Evolutionary conservation across 805 yeast genomes (phyloP), one percentile per base, ranked within the genome.

Genomic region (Lipomyces lipofer): DNA sequence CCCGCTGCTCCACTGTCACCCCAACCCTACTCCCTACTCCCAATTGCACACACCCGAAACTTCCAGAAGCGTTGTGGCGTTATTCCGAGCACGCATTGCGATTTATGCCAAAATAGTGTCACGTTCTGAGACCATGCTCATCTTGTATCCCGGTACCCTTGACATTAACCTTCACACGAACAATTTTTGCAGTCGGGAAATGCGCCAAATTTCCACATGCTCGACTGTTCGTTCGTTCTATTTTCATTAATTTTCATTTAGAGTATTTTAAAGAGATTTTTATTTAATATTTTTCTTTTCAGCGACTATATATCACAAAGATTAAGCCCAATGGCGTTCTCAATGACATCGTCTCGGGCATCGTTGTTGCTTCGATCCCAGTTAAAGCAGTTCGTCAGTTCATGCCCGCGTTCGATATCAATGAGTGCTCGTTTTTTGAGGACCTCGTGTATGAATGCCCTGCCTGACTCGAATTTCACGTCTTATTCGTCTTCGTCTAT

Each of bases 261-360:
- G 15, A 13, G 25, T 38, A 15, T 47, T 17, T n/a, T 6, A 12
- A 21, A 28, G 22, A 5, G 12, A 5, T 39, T 15, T 9, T 2
- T 17, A 39, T 13, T 10, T 5, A 47, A 5, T 9, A 45, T n/a
- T 7, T 25, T 10, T 21, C 9, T 32, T 32, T 12, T 13, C 38
- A 19, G 12, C 47, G 21, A n/a, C n/a, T n/a, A n/a, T n/a, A n/a
- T n/a, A n/a, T n/a, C n/a, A n/a, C n/a, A n/a, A n/a, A n/a, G n/a
- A n/a, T n/a, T n/a, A n/a, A n/a, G n/a, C n/a, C n/a, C n/a, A n/a
- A 51, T 51, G 55, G 47, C 55, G 13, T 39, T 46, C 50, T 35
- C 43, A 28, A 15, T 47, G 28, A 39, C 50, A 13, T 45, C 50
- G 24, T 38, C 51, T 33, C 40, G 55, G 17, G 55, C 43, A 15